Evolutionary conservation across 176 grass and related monocot genomes (phyloP).

Genomic region (Musa acuminata): DNA sequence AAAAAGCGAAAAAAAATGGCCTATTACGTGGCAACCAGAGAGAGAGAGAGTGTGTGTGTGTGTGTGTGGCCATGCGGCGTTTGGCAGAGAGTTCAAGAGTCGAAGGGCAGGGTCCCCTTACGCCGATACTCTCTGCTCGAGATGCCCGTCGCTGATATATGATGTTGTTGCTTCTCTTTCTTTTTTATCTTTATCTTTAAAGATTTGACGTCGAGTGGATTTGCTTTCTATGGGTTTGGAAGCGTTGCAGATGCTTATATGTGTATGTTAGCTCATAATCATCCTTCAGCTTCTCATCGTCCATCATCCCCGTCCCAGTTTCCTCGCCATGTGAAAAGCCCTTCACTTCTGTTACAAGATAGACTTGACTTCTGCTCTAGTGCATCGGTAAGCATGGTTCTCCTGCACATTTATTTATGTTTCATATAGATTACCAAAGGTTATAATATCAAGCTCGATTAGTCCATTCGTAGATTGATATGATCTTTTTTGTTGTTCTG

Average conservation of each 20-base stretch:
- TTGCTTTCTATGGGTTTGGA: not conserved
- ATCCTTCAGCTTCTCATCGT: not conserved
- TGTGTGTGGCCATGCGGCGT: slow-evolving; percentile 6
- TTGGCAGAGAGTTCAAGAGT: not conserved
- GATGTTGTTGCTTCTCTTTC: slow-evolving; percentile 5
- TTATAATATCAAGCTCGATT: no score
- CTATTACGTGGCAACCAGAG: not conserved
- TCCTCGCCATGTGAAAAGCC: no score
- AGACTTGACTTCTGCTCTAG: no score
- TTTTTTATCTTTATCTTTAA: slow-evolving; percentile 3
- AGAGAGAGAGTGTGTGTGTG: no score
- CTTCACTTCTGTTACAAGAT: no score
- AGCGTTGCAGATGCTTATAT: not conserved
- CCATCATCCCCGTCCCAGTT: no score
- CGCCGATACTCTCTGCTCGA: slow-evolving; percentile 5
- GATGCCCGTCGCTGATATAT: slow-evolving; percentile 17
- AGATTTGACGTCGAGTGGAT: not conserved
- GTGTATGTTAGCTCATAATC: not conserved
- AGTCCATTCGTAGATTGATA: no score
- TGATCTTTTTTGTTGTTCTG: no score
- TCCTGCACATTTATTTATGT: no score
- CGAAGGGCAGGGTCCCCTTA: not conserved
- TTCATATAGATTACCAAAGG: no score
- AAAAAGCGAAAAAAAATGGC: no score
- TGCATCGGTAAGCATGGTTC: not conserved